These are phyloP conservation scores for Vitis cinerea DNA, from an alignment of 164 flowering plant species.

Conservation along the genomic window DNA sequence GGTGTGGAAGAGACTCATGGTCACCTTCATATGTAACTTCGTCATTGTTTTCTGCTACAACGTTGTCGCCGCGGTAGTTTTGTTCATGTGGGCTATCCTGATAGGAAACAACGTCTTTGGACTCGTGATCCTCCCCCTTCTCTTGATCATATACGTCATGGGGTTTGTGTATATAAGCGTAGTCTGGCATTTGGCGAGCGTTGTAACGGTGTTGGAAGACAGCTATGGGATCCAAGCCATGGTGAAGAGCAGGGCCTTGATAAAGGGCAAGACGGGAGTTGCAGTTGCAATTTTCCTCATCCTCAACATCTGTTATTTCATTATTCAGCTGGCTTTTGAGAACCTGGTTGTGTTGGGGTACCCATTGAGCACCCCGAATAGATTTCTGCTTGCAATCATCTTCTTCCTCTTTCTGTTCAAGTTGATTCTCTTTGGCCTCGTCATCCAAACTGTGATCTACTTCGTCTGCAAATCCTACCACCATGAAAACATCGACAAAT, in stretches of 20 bases:
- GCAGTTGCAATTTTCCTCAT: slow-evolving; percentile 24
- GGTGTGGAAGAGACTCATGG: slow-evolving; percentile 60
- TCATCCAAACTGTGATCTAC: slow-evolving; percentile 45
- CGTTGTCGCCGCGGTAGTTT: slow-evolving; percentile 4
- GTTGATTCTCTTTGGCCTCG: slow-evolving; percentile 33
- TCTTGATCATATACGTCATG: slow-evolving; percentile 20
- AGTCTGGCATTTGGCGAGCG: slow-evolving; percentile 66
- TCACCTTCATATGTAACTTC: slow-evolving; percentile 45
- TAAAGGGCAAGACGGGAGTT: slow-evolving; percentile 46
- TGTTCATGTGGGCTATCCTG: slow-evolving; percentile 12
- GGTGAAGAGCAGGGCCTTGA: slow-evolving; percentile 51
- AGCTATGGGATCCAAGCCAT: slow-evolving; percentile 49
- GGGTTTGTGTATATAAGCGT: slow-evolving; percentile 51
- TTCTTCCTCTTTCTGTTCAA: slow-evolving; percentile 22
- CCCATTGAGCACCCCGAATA: not conserved
- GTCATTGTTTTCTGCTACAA: slow-evolving; percentile 33
- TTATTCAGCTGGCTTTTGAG: slow-evolving; percentile 26
- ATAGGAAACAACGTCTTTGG: not conserved
- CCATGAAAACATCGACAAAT: slow-evolving; percentile 60
- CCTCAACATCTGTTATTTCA: slow-evolving; percentile 7
- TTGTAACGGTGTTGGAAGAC: slow-evolving; percentile 62
- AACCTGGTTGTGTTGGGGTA: slow-evolving; percentile 25
- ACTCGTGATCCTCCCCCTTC: not conserved
- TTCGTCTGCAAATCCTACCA: slow-evolving; percentile 61
- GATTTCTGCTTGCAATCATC: slow-evolving; percentile 20